These are phyloP conservation scores for Planoprotostelium fungivorum DNA, from an alignment of 78 protist genomes.

Conservation along the genomic window DNA sequence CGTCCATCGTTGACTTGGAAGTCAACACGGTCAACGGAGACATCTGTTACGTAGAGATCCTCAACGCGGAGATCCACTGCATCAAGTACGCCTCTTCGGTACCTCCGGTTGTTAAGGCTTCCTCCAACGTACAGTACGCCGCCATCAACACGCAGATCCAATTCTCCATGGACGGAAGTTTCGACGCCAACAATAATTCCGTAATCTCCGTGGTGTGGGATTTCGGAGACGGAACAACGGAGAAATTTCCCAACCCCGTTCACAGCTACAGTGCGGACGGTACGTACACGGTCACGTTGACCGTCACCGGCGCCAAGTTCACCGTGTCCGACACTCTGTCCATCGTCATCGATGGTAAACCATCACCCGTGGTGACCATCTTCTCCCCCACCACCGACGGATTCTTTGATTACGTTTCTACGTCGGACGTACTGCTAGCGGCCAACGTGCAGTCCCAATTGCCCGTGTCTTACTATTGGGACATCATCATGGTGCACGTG, in stretches of 20 bases:
- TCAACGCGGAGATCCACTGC: background rate
- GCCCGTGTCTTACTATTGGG: background rate
- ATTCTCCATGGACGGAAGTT: too few species aligned
- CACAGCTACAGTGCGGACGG: background rate
- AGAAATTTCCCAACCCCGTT: background rate
- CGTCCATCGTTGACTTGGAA: background rate
- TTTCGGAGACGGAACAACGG: background rate
- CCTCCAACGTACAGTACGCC: background rate
- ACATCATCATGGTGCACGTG: background rate
- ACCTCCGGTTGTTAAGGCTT: too few species aligned
- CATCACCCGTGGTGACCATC: too few species aligned
- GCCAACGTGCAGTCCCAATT: too few species aligned
- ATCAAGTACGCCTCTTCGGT: too few species aligned
- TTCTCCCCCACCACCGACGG: background rate
- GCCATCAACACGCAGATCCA: background rate
- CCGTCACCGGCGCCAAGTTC: background rate
- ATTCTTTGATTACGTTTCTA: background rate
- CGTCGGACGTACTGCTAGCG: background rate
- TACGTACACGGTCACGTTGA: background rate
- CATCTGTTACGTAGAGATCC: background rate
- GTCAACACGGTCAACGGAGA: background rate
- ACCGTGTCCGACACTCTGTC: background rate
- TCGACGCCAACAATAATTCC: too few species aligned
- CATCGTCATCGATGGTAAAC: background rate
- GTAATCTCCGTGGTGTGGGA: background rate